phyloP scores from a whole-genome alignment of 2,329 filamentous ascomycete species.

The Fusarium veterinarium region DNA sequence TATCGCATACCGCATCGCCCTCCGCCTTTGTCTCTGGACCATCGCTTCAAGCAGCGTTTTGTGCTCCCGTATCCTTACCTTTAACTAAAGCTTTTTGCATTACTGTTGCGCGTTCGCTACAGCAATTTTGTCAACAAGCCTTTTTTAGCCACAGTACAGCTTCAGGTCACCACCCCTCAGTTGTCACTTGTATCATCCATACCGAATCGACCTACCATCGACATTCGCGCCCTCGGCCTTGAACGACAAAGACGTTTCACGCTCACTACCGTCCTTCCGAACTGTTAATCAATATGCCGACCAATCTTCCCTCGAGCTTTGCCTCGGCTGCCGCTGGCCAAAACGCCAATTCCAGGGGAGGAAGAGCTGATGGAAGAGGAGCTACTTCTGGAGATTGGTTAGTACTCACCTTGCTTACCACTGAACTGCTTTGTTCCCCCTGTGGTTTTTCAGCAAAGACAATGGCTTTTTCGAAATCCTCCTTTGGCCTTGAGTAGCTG shows the following conservation, averaged over 20 bases:
- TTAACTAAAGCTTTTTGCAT: constrained; percentile 28
- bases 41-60: constrained; percentile 39
- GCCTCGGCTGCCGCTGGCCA: constrained; percentile 85
- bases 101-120: constrained; percentile 27
- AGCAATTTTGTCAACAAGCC: constrained; percentile 29
- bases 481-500: constrained; percentile 1
- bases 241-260: constrained; percentile 40
- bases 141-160: constrained; percentile 26
- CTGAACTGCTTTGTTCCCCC: constrained; percentile 15
- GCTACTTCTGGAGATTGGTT: constrained; percentile 78
- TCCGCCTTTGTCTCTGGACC: constrained; percentile 34
- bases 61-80: constrained; percentile 38
- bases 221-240: constrained; percentile 32
- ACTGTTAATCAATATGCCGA: constrained; percentile 66
- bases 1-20: constrained; percentile 36
- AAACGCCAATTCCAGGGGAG: constrained; percentile 68
- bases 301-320: constrained; percentile 84
- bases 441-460: neutral
- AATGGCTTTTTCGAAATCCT: neutral
- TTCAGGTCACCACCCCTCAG: constrained; percentile 20
- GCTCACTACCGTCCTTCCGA: constrained; percentile 30
- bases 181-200: constrained; percentile 26
- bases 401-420: constrained; percentile 50
- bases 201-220: constrained; percentile 25
- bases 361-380: constrained; percentile 67